Evolutionary conservation across 2,329 filamentous ascomycete species (phyloP).

Genomic region (Pestalotiopsis sp.): DNA sequence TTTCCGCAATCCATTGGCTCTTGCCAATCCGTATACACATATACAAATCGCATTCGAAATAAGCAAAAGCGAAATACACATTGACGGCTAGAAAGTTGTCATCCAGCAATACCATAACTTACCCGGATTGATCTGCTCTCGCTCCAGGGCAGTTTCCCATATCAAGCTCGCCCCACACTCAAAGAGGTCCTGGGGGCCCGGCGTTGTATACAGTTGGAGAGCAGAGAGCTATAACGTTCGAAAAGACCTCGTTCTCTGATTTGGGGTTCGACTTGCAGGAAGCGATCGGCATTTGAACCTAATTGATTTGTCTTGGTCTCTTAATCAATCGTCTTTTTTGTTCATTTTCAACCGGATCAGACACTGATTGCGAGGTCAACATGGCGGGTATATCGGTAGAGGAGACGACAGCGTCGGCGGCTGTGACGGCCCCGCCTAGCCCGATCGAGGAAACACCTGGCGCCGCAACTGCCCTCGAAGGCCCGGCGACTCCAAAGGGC

Average conservation of each 20-base stretch:
- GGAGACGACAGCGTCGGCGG: neutral
- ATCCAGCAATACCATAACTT: neutral
- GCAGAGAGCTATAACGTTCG: neutral
- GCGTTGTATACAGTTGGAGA: neutral
- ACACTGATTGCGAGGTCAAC: neutral
- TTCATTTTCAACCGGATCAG: neutral
- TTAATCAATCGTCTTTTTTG: neutral
- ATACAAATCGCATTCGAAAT: neutral
- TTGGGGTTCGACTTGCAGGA: neutral
- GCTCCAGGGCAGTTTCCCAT: neutral
- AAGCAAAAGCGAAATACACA: neutral
- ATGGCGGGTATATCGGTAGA: neutral
- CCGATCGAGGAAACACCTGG: slow-evolving; percentile 7
- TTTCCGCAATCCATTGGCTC: neutral
- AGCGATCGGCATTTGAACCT: neutral
- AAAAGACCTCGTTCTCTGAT: neutral
- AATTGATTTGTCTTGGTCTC: neutral
- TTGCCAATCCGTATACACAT: neutral
- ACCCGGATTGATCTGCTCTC: neutral
- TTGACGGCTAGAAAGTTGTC: neutral
- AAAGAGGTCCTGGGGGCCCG: neutral
- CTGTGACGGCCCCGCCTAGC: slow-evolving; percentile 9
- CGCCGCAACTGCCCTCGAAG: slow-evolving; percentile 21
- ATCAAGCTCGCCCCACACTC: neutral
- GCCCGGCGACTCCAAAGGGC: slow-evolving; percentile 48